Evolutionary conservation across 192 early-diverging fungal species (phyloP).

Genomic region (Allomyces arbusculus): DNA sequence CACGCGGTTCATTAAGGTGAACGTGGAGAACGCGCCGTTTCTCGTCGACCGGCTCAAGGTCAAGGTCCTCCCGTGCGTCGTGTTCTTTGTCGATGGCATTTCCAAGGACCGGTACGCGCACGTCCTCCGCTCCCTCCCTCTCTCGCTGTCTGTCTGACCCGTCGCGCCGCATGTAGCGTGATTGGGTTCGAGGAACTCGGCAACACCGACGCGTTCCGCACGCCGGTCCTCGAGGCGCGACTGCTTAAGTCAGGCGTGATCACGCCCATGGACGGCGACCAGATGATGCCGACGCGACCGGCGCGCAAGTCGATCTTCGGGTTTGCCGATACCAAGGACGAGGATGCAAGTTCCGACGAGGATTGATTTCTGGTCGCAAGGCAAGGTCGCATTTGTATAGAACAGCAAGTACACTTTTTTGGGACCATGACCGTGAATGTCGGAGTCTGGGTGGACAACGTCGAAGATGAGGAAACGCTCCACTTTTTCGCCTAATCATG

Average conservation of each 20-base stretch:
- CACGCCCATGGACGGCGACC: neutral
- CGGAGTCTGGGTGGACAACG: too few relatives aligned
- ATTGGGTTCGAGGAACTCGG: constrained; percentile 91
- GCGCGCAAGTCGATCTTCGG: too few relatives aligned
- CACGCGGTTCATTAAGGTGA: constrained; percentile 73
- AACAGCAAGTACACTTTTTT: too few relatives aligned
- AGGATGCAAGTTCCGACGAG: too few relatives aligned
- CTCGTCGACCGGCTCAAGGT: constrained; percentile 74
- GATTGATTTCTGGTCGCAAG: too few relatives aligned
- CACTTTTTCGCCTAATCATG: too few relatives aligned
- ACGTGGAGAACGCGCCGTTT: constrained; percentile 76
- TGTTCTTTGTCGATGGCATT: constrained; percentile 51
- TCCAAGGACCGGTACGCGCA: constrained; percentile 40
- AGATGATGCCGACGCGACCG: too few relatives aligned
- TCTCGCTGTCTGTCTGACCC: neutral
- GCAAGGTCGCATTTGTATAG: too few relatives aligned
- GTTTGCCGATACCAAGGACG: too few relatives aligned
- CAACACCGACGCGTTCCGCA: constrained; percentile 65
- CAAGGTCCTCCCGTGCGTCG: constrained; percentile 70
- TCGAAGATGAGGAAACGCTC: too few relatives aligned
- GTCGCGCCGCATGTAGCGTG: constrained; percentile 20
- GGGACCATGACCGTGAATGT: too few relatives aligned
- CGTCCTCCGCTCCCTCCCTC: neutral
- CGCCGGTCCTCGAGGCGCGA: constrained; percentile 49
- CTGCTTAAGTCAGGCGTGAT: constrained; percentile 33